These are phyloP conservation scores for Diaporthe destruens DNA, from an alignment of 2,329 filamentous ascomycete genomes.

Conservation along the genomic window DNA sequence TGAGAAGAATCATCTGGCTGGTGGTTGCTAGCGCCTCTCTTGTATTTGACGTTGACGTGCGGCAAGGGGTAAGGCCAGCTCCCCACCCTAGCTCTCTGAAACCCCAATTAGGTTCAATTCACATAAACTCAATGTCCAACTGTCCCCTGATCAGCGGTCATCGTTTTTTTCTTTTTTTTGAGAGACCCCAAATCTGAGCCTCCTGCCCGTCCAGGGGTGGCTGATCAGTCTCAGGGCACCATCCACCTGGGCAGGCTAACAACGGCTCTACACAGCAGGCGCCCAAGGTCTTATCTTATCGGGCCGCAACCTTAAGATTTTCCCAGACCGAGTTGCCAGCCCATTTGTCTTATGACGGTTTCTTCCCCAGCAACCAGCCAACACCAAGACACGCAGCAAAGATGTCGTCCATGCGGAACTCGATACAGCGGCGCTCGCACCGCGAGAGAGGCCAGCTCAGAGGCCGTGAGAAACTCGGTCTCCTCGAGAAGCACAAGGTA, in stretches of 20 bases:
- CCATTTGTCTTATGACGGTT: not conserved
- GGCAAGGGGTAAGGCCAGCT: no score
- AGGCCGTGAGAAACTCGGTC: constrained; percentile 86
- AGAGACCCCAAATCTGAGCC: not conserved
- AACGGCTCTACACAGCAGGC: not conserved
- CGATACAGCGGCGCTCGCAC: constrained; percentile 85
- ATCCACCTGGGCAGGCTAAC: no score
- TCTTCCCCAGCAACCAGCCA: not conserved
- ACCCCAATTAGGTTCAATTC: not conserved
- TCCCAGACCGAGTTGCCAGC: not conserved
- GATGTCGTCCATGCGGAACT: constrained; percentile 73
- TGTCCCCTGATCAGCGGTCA: no score
- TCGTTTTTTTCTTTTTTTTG: no score
- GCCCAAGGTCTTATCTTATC: constrained; percentile 21
- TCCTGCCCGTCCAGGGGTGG: not conserved
- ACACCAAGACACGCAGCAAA: constrained; percentile 6
- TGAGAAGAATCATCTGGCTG: no score
- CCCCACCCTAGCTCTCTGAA: not conserved
- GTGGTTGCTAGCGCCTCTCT: no score
- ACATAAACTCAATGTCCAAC: no score
- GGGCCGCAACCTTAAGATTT: constrained; percentile 28
- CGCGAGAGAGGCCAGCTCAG: constrained; percentile 89
- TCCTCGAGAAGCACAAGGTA: constrained; percentile 96
- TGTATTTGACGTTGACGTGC: no score
- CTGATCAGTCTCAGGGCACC: no score